phyloP scores from a whole-genome alignment of 495 filamentous ascomycete species.

The Physcia stellaris region DNA sequence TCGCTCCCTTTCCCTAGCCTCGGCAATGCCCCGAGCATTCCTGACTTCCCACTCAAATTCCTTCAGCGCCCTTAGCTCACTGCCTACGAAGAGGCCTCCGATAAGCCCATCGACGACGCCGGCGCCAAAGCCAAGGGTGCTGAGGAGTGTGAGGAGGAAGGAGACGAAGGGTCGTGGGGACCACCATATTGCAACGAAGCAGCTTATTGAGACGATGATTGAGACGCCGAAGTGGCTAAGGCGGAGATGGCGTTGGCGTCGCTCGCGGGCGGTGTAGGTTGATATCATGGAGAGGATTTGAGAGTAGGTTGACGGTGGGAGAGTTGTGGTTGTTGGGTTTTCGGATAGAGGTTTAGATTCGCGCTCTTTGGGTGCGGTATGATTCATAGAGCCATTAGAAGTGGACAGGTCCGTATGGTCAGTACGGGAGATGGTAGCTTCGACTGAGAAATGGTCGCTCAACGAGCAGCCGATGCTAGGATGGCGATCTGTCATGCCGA shows the following conservation, averaged over 20 bases:
- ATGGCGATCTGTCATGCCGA: conserved; percentile 76
- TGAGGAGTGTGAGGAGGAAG: conserved; percentile 68
- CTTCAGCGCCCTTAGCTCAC: conserved; percentile 69
- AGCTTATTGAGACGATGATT: conserved; percentile 50
- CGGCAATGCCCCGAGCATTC: conserved; percentile 38
- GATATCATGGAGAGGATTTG: conserved; percentile 54
- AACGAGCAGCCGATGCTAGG: conserved; percentile 69
- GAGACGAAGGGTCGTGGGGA: conserved; percentile 56
- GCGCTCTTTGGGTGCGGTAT: neutral
- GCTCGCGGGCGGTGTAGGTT: conserved; percentile 54
- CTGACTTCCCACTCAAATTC: conserved; percentile 92
- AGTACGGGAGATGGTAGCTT: conserved; percentile 38
- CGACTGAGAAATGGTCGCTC: conserved; percentile 86
- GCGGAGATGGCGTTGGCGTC: conserved; percentile 53
- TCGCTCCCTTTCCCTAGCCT: neutral
- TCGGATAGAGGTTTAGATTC: neutral
- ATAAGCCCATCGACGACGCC: conserved; percentile 77
- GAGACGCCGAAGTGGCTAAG: conserved; percentile 58
- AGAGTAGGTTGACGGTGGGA: conserved; percentile 49
- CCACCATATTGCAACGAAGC: conserved; percentile 78
- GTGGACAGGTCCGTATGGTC: neutral
- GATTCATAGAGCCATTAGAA: neutral
- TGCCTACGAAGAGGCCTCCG: conserved; percentile 70
- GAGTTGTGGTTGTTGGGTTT: conserved; percentile 4
- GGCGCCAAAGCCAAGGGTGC: conserved; percentile 57